Conservation (phyloP, 1,139 yeast genomes). For the Candida glucosophila region DNA sequence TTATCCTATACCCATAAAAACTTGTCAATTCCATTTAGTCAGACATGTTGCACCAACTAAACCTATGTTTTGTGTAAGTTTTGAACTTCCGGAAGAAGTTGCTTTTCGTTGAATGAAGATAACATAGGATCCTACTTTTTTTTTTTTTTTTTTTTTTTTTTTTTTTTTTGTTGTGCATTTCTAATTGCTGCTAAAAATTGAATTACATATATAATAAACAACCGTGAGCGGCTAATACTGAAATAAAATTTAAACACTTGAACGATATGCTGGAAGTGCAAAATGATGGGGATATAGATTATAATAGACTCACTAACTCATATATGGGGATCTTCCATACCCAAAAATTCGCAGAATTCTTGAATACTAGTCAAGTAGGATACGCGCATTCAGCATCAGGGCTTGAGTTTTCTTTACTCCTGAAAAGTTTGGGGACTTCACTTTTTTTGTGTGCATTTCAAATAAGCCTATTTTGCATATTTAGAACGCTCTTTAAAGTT, state of each 20-base stretch:
- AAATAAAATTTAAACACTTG: neutral
- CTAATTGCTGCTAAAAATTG: too few relatives aligned
- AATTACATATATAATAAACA: too few relatives aligned
- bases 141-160: too few relatives aligned
- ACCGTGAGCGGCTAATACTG: slow-evolving; percentile 1
- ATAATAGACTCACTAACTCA: slow-evolving; percentile 15
- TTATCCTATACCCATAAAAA: slow-evolving; percentile 36
- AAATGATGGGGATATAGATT: slow-evolving; percentile 14
- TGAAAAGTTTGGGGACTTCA: slow-evolving; percentile 45
- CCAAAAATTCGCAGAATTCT: slow-evolving; percentile 25
- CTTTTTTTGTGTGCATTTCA: slow-evolving; percentile 44
- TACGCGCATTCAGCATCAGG: slow-evolving; percentile 39
- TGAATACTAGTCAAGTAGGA: slow-evolving; percentile 53
- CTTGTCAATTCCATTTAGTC: slow-evolving; percentile 66
- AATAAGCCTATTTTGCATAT: slow-evolving; percentile 40
- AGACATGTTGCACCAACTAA: slow-evolving; percentile 95
- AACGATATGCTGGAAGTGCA: slow-evolving; percentile 12
- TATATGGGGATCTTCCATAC: slow-evolving; percentile 22
- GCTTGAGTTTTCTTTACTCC: slow-evolving; percentile 27
- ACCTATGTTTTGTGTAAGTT: slow-evolving; percentile 88
- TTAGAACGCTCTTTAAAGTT: slow-evolving; percentile 37
- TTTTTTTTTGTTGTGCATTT: too few relatives aligned
- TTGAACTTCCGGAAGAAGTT: slow-evolving; percentile 67
- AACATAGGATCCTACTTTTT: too few relatives aligned
- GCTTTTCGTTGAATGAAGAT: slow-evolving; percentile 40